These are phyloP conservation scores for Sphaerosporella brunnea DNA, from an alignment of 495 filamentous ascomycete genomes.

Conservation along the genomic window DNA sequence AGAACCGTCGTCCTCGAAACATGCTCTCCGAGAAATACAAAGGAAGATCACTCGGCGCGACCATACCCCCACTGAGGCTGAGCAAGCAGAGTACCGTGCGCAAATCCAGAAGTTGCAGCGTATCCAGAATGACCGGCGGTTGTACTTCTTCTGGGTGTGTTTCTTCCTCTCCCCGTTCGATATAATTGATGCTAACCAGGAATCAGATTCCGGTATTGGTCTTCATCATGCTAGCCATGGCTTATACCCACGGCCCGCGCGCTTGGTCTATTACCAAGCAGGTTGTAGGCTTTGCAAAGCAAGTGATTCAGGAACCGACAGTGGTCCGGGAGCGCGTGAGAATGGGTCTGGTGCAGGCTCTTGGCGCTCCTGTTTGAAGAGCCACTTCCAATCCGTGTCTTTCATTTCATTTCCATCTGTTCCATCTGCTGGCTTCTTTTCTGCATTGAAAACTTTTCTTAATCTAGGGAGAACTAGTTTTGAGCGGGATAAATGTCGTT, in stretches of 20 bases:
- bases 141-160: slow-evolving; percentile 71
- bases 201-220: slow-evolving; percentile 43
- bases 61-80: slow-evolving; percentile 39
- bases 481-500: too few species aligned
- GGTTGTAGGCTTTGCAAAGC: slow-evolving; percentile 31
- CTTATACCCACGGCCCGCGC: slow-evolving; percentile 40
- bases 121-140: slow-evolving; percentile 53
- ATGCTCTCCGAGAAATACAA: slow-evolving; percentile 20
- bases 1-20: slow-evolving; percentile 8
- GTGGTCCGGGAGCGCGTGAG: slow-evolving; percentile 19
- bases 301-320: slow-evolving; percentile 27
- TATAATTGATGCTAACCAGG: slow-evolving; percentile 17
- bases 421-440: too few species aligned
- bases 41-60: slow-evolving; percentile 18
- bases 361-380: slow-evolving; percentile 29
- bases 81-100: slow-evolving; percentile 53
- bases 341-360: slow-evolving; percentile 28
- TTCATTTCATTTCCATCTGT: too few species aligned
- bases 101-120: slow-evolving; percentile 61
- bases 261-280: slow-evolving; percentile 34
- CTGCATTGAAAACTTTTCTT: too few species aligned
- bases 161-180: background rate
- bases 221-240: slow-evolving; percentile 46
- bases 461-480: too few species aligned
- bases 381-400: too few species aligned